Percentiles rank a stretch among this genome's conserved stretches.
Conservation (phyloP, 2,329 filamentous ascomycete genomes). For the Rhynchosporium agropyri region DNA sequence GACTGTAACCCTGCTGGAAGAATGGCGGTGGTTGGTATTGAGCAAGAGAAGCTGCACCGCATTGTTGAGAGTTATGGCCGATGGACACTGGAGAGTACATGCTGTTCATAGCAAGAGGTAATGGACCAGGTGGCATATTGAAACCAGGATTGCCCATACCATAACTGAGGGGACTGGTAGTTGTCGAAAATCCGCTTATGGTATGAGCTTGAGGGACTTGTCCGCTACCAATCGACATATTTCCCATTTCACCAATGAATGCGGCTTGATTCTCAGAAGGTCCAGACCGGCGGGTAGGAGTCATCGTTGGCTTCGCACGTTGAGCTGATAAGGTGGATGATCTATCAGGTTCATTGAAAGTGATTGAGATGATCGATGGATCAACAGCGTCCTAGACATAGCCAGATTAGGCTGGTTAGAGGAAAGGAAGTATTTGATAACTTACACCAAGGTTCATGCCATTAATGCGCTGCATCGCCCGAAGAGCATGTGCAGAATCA, state of each 20-base stretch:
- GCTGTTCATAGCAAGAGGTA: neutral
- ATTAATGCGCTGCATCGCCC: slow-evolving; percentile 15
- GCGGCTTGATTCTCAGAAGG: slow-evolving; percentile 1
- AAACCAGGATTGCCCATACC: slow-evolving; percentile 5
- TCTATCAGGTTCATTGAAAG: slow-evolving; percentile 14
- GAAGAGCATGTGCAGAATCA: slow-evolving; percentile 11
- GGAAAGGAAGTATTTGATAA: neutral
- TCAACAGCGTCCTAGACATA: neutral
- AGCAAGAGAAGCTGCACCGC: neutral
- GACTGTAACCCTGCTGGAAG: slow-evolving; percentile 9
- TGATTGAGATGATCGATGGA: slow-evolving; percentile 4
- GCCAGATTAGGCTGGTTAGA: neutral
- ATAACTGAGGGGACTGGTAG: slow-evolving; percentile 1
- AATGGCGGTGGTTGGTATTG: slow-evolving; percentile 2
- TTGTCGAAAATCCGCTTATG: neutral
- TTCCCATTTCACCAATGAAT: slow-evolving; percentile 8
- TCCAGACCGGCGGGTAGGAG: slow-evolving; percentile 21
- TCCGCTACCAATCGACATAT: slow-evolving; percentile 9
- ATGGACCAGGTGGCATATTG: neutral
- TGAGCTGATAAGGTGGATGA: neutral
- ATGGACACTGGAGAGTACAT: slow-evolving; percentile 7
- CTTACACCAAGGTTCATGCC: slow-evolving; percentile 16
- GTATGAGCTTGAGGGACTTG: neutral
- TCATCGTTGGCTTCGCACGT: slow-evolving; percentile 4
- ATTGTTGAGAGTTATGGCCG: neutral